These are phyloP conservation scores for Xylaria sp. DNA, from an alignment of 2,329 filamentous ascomycete species.

Conservation along the genomic window DNA sequence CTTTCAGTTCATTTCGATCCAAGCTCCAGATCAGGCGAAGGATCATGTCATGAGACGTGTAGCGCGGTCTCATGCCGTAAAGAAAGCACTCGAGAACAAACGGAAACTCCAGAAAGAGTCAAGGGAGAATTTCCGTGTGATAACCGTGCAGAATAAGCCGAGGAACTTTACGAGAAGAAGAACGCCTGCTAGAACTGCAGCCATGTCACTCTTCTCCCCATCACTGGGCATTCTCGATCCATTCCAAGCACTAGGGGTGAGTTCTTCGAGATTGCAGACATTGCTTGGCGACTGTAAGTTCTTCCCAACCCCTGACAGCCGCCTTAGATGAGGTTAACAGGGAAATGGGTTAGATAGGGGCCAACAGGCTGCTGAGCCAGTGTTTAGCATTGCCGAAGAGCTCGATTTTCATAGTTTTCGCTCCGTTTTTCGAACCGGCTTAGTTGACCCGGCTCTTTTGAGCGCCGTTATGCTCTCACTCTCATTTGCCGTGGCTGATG, in stretches of 20 bases:
- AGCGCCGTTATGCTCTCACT: constrained; percentile 49
- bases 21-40: constrained; percentile 28
- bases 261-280: constrained; percentile 33
- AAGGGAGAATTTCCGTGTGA: constrained; percentile 36
- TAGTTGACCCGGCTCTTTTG: constrained; percentile 46
- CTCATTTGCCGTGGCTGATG: constrained; percentile 38
- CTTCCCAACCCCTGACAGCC: background rate
- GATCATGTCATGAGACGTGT: constrained; percentile 32
- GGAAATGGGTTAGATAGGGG: constrained; percentile 16
- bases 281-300: constrained; percentile 31
- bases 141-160: constrained; percentile 19
- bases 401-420: constrained; percentile 46
- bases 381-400: constrained; percentile 47
- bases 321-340: constrained; percentile 25
- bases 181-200: background rate
- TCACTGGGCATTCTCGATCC: constrained; percentile 23
- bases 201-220: constrained; percentile 2
- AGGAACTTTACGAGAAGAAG: background rate
- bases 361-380: constrained; percentile 40
- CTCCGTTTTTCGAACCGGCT: constrained; percentile 42
- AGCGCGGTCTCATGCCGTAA: constrained; percentile 42
- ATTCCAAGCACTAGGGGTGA: constrained; percentile 32
- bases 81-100: constrained; percentile 38
- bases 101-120: constrained; percentile 37
- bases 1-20: constrained; percentile 23